phyloP scores from a whole-genome alignment of 371 early-diverging fungal species.

The Mortierella sp. region DNA sequence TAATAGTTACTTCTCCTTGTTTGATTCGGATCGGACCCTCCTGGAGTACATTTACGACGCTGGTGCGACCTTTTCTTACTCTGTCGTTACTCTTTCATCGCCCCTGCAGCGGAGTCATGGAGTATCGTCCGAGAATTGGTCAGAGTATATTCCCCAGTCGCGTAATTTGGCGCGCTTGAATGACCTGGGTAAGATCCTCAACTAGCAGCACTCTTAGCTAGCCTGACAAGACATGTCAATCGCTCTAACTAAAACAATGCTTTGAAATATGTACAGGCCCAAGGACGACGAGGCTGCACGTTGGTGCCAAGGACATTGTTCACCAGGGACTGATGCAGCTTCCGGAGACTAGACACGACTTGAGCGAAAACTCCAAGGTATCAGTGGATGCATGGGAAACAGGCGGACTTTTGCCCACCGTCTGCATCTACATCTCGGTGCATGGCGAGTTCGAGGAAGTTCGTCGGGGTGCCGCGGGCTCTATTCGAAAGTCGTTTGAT shows the following conservation, averaged over 20 bases:
- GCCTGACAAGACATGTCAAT: background rate
- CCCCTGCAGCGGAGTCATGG: constrained; percentile 11
- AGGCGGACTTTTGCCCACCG: constrained; percentile 22
- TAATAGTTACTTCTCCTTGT: constrained; percentile 32
- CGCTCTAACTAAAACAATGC: background rate
- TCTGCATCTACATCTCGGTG: constrained; percentile 34
- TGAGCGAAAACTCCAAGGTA: constrained; percentile 33
- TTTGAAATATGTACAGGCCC: constrained; percentile 1
- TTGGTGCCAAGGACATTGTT: constrained; percentile 24
- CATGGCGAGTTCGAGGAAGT: constrained; percentile 47
- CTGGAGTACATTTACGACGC: constrained; percentile 26
- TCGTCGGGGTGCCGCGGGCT: constrained; percentile 1
- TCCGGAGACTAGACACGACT: constrained; percentile 32
- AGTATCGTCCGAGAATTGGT: constrained; percentile 12
- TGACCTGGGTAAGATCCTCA: constrained; percentile 30
- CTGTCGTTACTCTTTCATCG: background rate
- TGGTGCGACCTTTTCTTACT: constrained; percentile 31
- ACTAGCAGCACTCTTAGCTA: too few relatives aligned
- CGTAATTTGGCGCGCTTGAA: constrained; percentile 13
- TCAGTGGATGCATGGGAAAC: constrained; percentile 48
- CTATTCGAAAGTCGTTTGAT: constrained; percentile 34
- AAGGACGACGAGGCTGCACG: constrained; percentile 15
- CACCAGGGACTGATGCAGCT: constrained; percentile 19
- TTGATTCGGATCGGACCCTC: constrained; percentile 25
- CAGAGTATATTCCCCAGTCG: constrained; percentile 11